Evolutionary conservation across 257 asterid genomes (phyloP), one percentile per base, ranked within the genome.

Genomic region (Scutellaria barbata): DNA sequence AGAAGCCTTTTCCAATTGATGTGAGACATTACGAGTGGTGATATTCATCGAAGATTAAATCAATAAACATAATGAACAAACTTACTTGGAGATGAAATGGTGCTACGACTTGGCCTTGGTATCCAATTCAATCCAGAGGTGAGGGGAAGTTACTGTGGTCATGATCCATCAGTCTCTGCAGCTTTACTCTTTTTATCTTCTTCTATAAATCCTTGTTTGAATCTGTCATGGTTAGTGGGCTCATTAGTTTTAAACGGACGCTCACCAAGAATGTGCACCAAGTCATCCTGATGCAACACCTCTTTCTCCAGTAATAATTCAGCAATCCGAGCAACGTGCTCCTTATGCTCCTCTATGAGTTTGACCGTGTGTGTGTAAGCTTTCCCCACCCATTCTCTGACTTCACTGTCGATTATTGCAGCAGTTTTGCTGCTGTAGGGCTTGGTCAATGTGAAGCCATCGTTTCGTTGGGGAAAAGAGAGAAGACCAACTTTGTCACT

Each of bases 371-470:
- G 87, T 8, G 75, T 63, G 66, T 90, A 92, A 47, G 97, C 97
- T 81, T 81, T 90, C 9, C 56, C 77, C 7, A 87, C 85, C 93
- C 92, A 92, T 73, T 92, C 95, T 54, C 95, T 79, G 2, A 88
- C 97, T 76, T 92, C 98, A 35, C 25, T 72, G 71, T 90, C 97
- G 30, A 90, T 92, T 30, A 92, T 85, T 41, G 88, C 89, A 18
- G 93, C 93, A 0, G 96, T 90, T 62, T 92, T 84, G 86, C 90
- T 90, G 90, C 98, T 84, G 81, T 90, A 93, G 9, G 95, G 96
- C 71, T 90, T 90, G 72, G 30, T 82, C 89, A 77, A 80, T 56
- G 76, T 90, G 5, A 78, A 68, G 11, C 79, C 73, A 61, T 76
- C 85, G 0, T 82, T 89, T 65, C 83, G 77, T 35, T 79, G 90